Percentiles rank a stretch among this genome's conserved stretches.
Conservation (phyloP, 2,329 filamentous ascomycete genomes). For the Epichloe gansuensis region DNA sequence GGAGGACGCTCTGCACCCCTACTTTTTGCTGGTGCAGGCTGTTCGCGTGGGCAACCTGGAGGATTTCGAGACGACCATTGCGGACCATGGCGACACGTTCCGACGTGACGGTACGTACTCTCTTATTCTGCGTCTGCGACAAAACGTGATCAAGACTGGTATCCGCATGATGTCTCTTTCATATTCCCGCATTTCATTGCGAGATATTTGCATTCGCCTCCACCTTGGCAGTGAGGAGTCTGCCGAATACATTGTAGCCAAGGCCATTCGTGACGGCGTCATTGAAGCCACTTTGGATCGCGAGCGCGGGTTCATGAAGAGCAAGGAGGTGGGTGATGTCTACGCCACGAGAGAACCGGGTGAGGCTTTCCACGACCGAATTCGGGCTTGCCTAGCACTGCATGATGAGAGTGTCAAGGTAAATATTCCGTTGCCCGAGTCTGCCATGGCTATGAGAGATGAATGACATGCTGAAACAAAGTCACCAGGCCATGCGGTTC, state of each 20-base stretch:
- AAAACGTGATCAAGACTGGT: slow-evolving; percentile 98
- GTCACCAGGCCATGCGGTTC: slow-evolving; percentile 78
- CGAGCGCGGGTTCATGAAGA: slow-evolving; percentile 96
- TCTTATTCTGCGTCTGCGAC: slow-evolving; percentile 81
- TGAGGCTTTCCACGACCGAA: slow-evolving; percentile 95
- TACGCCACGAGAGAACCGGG: slow-evolving; percentile 93
- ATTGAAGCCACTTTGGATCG: slow-evolving; percentile 92
- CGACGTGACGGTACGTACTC: slow-evolving; percentile 91
- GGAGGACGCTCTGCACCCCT: slow-evolving; percentile 79
- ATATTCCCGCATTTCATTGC: slow-evolving; percentile 91
- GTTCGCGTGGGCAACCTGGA: slow-evolving; percentile 94
- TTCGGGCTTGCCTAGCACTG: slow-evolving; percentile 76
- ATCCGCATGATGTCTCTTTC: slow-evolving; percentile 98
- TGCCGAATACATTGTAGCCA: slow-evolving; percentile 97
- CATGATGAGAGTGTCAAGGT: slow-evolving; percentile 99
- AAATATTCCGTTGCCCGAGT: slow-evolving; percentile 18
- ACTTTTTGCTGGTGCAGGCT: slow-evolving; percentile 86
- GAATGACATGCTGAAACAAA: slow-evolving; percentile 8
- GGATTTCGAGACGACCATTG: slow-evolving; percentile 80
- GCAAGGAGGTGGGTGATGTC: slow-evolving; percentile 88
- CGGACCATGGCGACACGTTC: slow-evolving; percentile 71
- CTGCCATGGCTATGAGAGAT: not conserved
- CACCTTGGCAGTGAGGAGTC: slow-evolving; percentile 93
- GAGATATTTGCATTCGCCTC: slow-evolving; percentile 92
- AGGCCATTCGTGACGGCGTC: slow-evolving; percentile 93